phyloP scores from a whole-genome alignment of 2,329 filamentous ascomycete species.

The Trichoderma polysporum region DNA sequence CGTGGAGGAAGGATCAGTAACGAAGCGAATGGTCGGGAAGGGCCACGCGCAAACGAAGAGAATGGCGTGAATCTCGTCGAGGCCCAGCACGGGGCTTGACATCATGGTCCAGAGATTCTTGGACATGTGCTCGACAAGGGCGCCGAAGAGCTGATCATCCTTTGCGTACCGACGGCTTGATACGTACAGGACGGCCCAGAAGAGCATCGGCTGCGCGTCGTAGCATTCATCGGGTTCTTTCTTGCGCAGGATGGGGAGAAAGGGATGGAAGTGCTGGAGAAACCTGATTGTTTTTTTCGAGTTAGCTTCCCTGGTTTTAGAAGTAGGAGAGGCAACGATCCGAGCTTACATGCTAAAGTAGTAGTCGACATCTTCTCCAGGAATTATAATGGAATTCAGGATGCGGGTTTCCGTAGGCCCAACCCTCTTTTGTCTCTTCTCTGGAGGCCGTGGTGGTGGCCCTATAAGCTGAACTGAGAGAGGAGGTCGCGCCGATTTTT shows the following conservation, averaged over 20 bases:
- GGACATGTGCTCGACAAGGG: slow-evolving; percentile 48
- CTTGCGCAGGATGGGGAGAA: slow-evolving; percentile 51
- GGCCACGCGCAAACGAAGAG: slow-evolving; percentile 54
- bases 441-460: slow-evolving; percentile 27
- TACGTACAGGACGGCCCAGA: slow-evolving; percentile 55
- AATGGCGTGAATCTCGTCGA: slow-evolving; percentile 53
- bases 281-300: slow-evolving; percentile 40
- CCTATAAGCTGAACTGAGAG: slow-evolving; percentile 30
- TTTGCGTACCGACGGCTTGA: slow-evolving; percentile 50
- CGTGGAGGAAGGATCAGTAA: slow-evolving; percentile 50
- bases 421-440: slow-evolving; percentile 26
- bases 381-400: slow-evolving; percentile 48
- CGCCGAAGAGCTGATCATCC: slow-evolving; percentile 42
- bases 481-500: slow-evolving; percentile 8
- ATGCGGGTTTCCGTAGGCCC: slow-evolving; percentile 42
- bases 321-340: neutral
- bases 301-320: neutral
- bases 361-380: slow-evolving; percentile 54
- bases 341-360: slow-evolving; percentile 52
- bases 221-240: slow-evolving; percentile 53
- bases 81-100: slow-evolving; percentile 42
- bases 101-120: slow-evolving; percentile 47
- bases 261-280: slow-evolving; percentile 52
- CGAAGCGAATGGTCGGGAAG: slow-evolving; percentile 50
- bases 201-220: slow-evolving; percentile 47